Evolutionary conservation across 768 basidiomycete genomes (phyloP).

Genomic region (Tricholoma saponaceum): DNA sequence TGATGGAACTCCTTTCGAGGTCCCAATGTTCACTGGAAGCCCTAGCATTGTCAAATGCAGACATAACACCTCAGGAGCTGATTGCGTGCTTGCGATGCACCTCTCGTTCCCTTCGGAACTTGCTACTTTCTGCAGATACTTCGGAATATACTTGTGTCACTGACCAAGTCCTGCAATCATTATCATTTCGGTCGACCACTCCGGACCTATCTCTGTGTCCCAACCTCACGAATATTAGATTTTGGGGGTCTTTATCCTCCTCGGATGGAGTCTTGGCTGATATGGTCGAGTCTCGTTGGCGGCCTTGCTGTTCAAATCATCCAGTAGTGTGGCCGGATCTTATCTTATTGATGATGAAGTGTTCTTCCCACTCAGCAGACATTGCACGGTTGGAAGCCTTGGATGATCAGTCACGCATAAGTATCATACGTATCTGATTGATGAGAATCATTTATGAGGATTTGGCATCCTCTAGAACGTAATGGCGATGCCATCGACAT

Average conservation of each 20-base stretch:
- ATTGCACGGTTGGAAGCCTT: constrained; percentile 8
- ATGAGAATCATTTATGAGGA: no score
- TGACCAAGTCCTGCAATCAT: constrained; percentile 14
- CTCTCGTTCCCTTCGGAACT: no score
- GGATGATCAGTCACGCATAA: constrained; percentile 10
- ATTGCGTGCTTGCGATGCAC: constrained; percentile 7
- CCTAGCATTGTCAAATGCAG: constrained; percentile 12
- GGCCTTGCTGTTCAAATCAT: constrained; percentile 5
- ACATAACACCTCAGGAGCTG: constrained; percentile 13
- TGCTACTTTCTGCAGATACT: constrained; percentile 9
- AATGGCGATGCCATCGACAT: no score
- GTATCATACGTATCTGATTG: background rate
- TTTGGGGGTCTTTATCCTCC: constrained; percentile 21
- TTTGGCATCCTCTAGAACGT: no score
- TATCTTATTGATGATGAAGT: constrained; percentile 16
- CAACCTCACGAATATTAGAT: constrained; percentile 16
- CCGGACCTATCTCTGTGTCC: constrained; percentile 12
- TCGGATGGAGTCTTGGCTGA: constrained; percentile 24
- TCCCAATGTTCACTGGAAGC: constrained; percentile 17
- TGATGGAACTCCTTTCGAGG: constrained; percentile 18
- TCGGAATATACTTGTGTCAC: constrained; percentile 12
- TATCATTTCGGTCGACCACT: constrained; percentile 8
- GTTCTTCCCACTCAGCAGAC: constrained; percentile 11
- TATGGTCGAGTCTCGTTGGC: constrained; percentile 26
- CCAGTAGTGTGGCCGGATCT: constrained; percentile 10